Conservation (phyloP, 78 protist genomes). For the Monocercomonoides exilis region DNA sequence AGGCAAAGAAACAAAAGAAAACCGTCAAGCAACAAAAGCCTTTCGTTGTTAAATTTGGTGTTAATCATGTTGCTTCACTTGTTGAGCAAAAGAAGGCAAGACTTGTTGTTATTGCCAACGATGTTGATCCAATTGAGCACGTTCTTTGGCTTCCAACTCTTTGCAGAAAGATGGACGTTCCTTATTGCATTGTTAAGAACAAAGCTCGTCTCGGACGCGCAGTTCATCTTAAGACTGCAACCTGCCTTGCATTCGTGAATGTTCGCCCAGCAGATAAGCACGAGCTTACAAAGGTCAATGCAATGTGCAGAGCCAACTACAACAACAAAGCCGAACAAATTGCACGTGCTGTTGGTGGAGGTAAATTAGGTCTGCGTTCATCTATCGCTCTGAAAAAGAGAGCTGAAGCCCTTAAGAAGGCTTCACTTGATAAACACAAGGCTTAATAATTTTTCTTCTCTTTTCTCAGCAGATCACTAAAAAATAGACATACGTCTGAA, state of each 20-base stretch:
- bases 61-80: constrained; percentile 84
- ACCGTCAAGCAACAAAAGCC: constrained; percentile 49
- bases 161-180: constrained; percentile 90
- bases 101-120: constrained; percentile 97
- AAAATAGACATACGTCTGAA: too few relatives aligned
- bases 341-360: constrained; percentile 31
- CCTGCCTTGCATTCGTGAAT: constrained; percentile 74
- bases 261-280: constrained; percentile 52
- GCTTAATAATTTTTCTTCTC: too few relatives aligned
- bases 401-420: too few relatives aligned
- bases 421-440: too few relatives aligned
- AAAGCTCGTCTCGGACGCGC: constrained; percentile 88
- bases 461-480: too few relatives aligned
- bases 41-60: constrained; percentile 67
- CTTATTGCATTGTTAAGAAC: constrained; percentile 93
- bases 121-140: constrained; percentile 96
- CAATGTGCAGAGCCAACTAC: constrained; percentile 35
- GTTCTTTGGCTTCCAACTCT: too few relatives aligned
- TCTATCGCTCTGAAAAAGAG: too few relatives aligned
- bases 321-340: constrained; percentile 39
- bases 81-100: constrained; percentile 92
- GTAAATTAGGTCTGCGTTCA: constrained; percentile 39
- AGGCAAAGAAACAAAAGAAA: constrained; percentile 43
- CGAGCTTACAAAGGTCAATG: constrained; percentile 42
- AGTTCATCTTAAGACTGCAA: constrained; percentile 82